These are phyloP conservation scores for Neolecta irregularis DNA, from an alignment of 1,139 yeast species.

Conservation along the genomic window DNA sequence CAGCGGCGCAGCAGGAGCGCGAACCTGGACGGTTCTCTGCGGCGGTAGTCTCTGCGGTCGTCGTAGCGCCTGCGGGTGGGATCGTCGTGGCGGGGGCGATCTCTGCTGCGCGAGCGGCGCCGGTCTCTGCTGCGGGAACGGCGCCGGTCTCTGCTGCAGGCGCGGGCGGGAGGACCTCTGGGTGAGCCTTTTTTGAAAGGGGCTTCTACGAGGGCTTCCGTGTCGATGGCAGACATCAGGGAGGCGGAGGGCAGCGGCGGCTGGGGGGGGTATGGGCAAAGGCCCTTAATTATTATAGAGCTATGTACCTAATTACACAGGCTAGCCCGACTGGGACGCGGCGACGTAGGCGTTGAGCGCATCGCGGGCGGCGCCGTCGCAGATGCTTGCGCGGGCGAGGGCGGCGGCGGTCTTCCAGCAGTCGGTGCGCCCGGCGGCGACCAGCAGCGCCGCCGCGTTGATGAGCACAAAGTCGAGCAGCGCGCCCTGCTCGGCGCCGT, in stretches of 20 bases:
- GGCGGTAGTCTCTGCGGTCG: slow-evolving; percentile 8
- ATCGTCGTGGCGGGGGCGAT: slow-evolving; percentile 8
- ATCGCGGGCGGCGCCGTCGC: slow-evolving; percentile 45
- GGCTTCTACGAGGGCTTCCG: slow-evolving; percentile 15
- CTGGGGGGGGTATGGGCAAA: no score
- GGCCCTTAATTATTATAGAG: no score
- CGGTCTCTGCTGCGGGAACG: slow-evolving; percentile 6
- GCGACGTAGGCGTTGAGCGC: no score
- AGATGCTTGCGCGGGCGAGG: slow-evolving; percentile 53
- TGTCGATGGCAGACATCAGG: slow-evolving; percentile 8
- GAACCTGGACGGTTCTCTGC: slow-evolving; percentile 6
- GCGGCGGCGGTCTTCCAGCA: slow-evolving; percentile 66
- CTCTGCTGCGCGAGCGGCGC: slow-evolving; percentile 8
- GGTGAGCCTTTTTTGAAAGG: slow-evolving; percentile 10
- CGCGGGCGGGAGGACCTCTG: slow-evolving; percentile 5
- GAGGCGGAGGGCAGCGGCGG: no score
- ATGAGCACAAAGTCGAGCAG: slow-evolving; percentile 72
- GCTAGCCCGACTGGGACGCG: no score
- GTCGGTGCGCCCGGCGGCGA: slow-evolving; percentile 50
- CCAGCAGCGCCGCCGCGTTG: slow-evolving; percentile 78
- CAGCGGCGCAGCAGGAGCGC: slow-evolving; percentile 4
- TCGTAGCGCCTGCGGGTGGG: slow-evolving; percentile 3
- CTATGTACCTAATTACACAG: no score
- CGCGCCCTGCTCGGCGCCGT: slow-evolving; percentile 37
- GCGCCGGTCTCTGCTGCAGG: slow-evolving; percentile 3